phyloP scores from a whole-genome alignment of 345 rosid species.

The Eucalyptus brandiana region DNA sequence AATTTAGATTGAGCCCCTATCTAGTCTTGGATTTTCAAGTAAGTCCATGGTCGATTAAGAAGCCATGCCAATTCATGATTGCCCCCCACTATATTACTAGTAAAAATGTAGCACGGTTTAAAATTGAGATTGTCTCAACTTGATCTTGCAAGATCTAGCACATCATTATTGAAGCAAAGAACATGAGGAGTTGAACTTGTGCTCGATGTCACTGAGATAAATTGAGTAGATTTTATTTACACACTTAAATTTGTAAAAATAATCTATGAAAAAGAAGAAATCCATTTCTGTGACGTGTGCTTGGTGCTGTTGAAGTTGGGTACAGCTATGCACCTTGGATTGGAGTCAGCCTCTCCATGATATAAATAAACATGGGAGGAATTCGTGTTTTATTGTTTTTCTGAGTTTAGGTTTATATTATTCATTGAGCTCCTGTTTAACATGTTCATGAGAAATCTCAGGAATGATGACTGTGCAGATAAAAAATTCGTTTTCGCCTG shows the following conservation, averaged over 20 bases:
- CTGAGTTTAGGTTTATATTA: neutral
- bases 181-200: neutral
- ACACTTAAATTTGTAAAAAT: neutral
- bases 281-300: rapidly evolving
- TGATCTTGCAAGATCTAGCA: neutral
- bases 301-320: neutral
- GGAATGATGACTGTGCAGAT: rapidly evolving
- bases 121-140: neutral
- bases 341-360: neutral
- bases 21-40: neutral
- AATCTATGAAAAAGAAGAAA: neutral
- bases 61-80: neutral
- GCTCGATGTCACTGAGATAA: rapidly evolving
- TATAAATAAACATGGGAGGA: neutral
- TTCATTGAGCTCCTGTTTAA: neutral
- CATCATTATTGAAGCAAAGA: neutral
- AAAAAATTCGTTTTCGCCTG: rapidly evolving
- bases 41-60: neutral
- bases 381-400: too few species aligned
- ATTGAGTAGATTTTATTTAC: neutral
- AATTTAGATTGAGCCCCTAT: neutral
- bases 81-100: neutral
- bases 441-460: neutral
- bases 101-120: neutral
- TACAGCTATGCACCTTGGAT: neutral